Conservation (phyloP, 371 early-diverging fungal genomes). For the Mortierella sp. region DNA sequence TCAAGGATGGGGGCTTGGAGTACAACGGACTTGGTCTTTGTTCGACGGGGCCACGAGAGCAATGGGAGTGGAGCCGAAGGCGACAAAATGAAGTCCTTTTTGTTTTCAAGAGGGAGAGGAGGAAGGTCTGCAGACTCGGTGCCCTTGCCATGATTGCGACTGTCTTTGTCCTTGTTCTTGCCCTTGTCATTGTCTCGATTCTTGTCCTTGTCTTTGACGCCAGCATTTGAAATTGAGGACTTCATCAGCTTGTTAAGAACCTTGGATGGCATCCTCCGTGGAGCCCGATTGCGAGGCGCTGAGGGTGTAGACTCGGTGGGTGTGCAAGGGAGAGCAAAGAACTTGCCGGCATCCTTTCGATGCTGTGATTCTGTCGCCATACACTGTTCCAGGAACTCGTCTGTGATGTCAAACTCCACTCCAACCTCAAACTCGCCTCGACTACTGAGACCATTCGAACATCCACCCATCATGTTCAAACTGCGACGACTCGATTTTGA, state of each 20-base stretch:
- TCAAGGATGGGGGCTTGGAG: neutral
- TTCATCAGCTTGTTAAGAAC: conserved; percentile 21
- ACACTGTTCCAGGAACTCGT: conserved; percentile 47
- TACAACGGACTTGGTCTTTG: neutral
- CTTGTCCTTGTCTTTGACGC: neutral
- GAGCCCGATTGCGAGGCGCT: neutral
- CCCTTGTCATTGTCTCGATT: conserved; percentile 3
- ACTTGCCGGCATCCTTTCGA: conserved; percentile 48
- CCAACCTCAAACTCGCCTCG: conserved; percentile 57
- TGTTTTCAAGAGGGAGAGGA: neutral
- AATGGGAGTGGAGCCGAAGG: neutral
- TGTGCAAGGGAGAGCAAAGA: conserved; percentile 51
- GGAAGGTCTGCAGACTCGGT: neutral
- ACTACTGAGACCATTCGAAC: conserved; percentile 35
- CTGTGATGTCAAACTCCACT: conserved; percentile 55
- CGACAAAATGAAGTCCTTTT: neutral
- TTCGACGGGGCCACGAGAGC: conserved; percentile 9
- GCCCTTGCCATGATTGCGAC: neutral
- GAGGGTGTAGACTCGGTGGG: neutral
- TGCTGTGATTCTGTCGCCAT: conserved; percentile 50
- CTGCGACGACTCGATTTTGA: conserved; percentile 52
- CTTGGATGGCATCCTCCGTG: conserved; percentile 22
- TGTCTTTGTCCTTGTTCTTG: neutral
- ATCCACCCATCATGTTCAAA: conserved; percentile 27
- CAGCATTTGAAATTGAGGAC: conserved; percentile 11